A percentile compares a stretch with the other conserved stretches of the same genome.
Evolutionary conservation across 108 stramenopile genomes (phyloP).

Genomic region (Cyclotella cryptica): DNA sequence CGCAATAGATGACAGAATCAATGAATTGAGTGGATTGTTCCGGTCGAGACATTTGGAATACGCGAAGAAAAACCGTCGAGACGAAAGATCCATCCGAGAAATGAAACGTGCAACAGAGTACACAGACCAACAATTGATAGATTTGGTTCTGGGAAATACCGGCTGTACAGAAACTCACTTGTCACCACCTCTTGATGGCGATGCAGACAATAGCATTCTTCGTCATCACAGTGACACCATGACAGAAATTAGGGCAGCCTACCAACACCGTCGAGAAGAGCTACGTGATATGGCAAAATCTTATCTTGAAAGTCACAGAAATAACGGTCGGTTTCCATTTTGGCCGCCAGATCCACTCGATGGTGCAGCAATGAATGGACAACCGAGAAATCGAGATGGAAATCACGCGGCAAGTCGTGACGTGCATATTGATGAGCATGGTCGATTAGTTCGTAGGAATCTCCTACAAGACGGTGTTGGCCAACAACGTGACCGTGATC

Average conservation of each 20-base stretch:
- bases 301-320: background rate
- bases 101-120: constrained; percentile 13
- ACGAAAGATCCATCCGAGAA: background rate
- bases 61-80: background rate
- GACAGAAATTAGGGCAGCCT: background rate
- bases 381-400: background rate
- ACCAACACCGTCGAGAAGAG: constrained; percentile 11
- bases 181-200: background rate
- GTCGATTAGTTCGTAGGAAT: background rate
- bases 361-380: background rate
- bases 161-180: constrained; percentile 4
- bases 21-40: constrained; percentile 12
- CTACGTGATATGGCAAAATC: background rate
- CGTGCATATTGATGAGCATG: constrained; percentile 2
- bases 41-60: background rate
- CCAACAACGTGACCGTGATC: background rate
- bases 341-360: background rate
- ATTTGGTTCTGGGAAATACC: constrained; percentile 7
- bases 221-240: background rate
- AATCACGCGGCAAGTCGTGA: background rate
- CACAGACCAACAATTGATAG: constrained; percentile 7
- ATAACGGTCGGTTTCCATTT: background rate
- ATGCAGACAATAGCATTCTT: background rate
- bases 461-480: background rate
- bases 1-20: background rate